These are phyloP conservation scores for Cicer chorassanicum DNA, from an alignment of 306 rosid genomes.

Conservation along the genomic window DNA sequence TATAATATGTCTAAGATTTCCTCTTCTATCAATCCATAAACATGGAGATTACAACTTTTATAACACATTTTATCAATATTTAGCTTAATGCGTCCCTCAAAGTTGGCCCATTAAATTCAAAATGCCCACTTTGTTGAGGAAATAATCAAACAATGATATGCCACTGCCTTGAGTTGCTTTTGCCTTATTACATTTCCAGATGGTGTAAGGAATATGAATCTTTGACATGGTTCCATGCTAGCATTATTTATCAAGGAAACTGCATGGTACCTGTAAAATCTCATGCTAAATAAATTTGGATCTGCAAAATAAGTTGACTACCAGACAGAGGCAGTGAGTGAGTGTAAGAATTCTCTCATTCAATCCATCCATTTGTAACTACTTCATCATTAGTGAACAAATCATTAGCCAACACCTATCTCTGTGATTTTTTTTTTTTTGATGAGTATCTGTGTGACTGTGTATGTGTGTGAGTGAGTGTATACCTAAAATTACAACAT, in stretches of 20 bases:
- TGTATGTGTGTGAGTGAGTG: neutral
- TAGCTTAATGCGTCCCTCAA: neutral
- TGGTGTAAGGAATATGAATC: constrained; percentile 7
- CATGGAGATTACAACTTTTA: neutral
- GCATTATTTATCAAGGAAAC: constrained; percentile 7
- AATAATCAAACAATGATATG: neutral
- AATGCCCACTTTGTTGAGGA: constrained; percentile 4
- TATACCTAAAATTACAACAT: constrained; percentile 31
- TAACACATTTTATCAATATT: constrained; percentile 1
- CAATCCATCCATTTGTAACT: constrained; percentile 8
- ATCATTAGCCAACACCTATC: constrained; percentile 36
- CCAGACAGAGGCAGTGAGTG: neutral
- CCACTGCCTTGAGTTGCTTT: constrained; percentile 15
- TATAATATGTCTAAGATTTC: neutral
- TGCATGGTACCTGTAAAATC: neutral
- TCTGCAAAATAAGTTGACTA: constrained; percentile 28
- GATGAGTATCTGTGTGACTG: neutral
- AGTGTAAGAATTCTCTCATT: constrained; percentile 35
- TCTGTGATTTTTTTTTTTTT: neutral
- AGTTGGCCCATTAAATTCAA: neutral
- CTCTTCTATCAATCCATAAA: neutral
- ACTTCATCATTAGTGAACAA: constrained; percentile 22
- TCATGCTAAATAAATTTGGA: constrained; percentile 5
- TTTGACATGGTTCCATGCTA: constrained; percentile 1
- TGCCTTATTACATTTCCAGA: neutral